These are phyloP conservation scores for Zymoseptoria crescenta DNA, from an alignment of 2,329 filamentous ascomycete species.

Conservation along the genomic window DNA sequence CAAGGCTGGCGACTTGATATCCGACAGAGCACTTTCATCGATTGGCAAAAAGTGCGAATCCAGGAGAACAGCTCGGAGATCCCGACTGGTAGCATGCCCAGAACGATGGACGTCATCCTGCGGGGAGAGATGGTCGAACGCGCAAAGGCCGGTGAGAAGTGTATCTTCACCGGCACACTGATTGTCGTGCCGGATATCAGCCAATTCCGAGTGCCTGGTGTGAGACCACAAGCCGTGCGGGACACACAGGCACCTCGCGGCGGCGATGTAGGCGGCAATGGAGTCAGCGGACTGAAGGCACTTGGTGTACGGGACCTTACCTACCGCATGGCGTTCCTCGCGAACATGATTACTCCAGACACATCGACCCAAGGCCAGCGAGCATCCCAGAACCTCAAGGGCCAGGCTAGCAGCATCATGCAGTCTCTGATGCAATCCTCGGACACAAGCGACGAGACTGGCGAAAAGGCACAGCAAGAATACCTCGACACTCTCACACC, in stretches of 20 bases:
- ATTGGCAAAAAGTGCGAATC: conserved; percentile 98
- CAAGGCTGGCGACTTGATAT: conserved; percentile 96
- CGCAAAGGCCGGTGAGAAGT: conserved; percentile 95
- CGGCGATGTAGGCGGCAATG: conserved; percentile 68
- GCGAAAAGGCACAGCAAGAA: conserved; percentile 80
- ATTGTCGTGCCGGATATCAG: conserved; percentile 97
- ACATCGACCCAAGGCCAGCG: conserved; percentile 67
- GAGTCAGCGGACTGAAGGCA: conserved; percentile 81
- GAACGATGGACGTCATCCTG: conserved; percentile 94
- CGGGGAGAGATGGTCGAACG: conserved; percentile 96
- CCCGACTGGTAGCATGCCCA: conserved; percentile 94
- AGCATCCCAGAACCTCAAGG: conserved; percentile 58
- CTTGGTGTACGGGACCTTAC: conserved; percentile 92
- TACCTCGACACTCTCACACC: conserved; percentile 79
- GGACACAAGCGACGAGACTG: conserved; percentile 58
- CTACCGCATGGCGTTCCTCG: conserved; percentile 91
- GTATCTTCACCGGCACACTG: conserved; percentile 90
- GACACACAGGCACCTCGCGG: conserved; percentile 69
- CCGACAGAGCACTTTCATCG: conserved; percentile 91
- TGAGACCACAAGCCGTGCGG: conserved; percentile 72
- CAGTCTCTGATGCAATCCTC: conserved; percentile 70
- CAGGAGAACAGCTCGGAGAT: conserved; percentile 99
- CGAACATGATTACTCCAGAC: conserved; percentile 92
- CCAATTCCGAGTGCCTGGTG: conserved; percentile 82
- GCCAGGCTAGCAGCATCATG: conserved; percentile 75